Base-by-base conservation (phyloP, 768 basidiomycete genomes). In the Pisolithus orientalis region DNA sequence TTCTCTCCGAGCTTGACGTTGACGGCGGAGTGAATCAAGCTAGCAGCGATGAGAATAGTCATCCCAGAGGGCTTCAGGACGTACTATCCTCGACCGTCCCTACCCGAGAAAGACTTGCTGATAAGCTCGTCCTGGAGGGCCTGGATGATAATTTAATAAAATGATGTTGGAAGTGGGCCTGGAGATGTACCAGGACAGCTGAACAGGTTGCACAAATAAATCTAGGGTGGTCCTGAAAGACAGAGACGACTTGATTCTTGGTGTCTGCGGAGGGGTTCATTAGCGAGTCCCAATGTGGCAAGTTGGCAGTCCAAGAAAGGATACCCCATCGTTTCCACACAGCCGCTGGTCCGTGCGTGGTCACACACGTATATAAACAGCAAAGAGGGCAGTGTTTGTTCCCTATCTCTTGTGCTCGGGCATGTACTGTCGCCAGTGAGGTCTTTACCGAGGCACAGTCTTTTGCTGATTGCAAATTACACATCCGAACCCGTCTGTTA, bases 371-470 rank as follows among this genome's bases (percentile, higher is more conserved):
- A 77, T 82, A 79, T 70, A 79, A 70, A 24, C 6, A 3, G 31
- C 4, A 32, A 10, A 27, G 39, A 24, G 32, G 42, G 28, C 16
- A 16, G n/a, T 0, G 42, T 47, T 5, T 28, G 16, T 55, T 66
- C 75, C 74, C 61, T 60, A 84, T 84, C 84, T 86, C 85, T 91
- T 91, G 87, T 90, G 87, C 87, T 89, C 85, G 87, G 87, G 87
- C 85, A 86, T 83, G 87, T 84, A 87, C 85, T 87, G 84, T 88
- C 85, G 84, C 83, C 84, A 87, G 87, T 90, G 89, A 91, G 86
- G 89, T 91, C 78, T 82, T 76, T 87, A 90, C 88, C 85, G 89
- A 91, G 86, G 83, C 76, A 84, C 82, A 86, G 84, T 86, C 79
- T 74, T 87, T 89, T 87, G 87, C 85, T 89, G 83, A 83, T 89